Base-by-base conservation (phyloP, 108 stramenopile genomes). In the Chaetoceros tenuissimus region DNA sequence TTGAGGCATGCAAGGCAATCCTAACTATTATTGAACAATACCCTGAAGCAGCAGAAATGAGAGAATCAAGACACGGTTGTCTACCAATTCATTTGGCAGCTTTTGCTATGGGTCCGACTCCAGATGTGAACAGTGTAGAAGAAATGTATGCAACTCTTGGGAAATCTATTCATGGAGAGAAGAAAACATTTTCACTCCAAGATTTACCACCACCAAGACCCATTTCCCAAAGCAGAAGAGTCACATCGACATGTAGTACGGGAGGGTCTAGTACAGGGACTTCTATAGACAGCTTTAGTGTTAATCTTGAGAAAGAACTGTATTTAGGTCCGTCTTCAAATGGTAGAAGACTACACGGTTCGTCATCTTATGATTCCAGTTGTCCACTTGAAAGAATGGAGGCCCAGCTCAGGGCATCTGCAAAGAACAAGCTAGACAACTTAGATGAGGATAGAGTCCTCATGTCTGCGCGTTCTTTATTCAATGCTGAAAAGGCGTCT, bases 11-110 rank as follows among this genome's bases (percentile, higher is more conserved):
- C 59, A 74, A 80, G 55, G 80, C 81, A 50, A 87, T 93, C 55
- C 59, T 89, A 20, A 51, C 67, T 2, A 60, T 93, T 8, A 59
- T 93, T 5, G 48, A 63, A 31, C 19, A 87, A 8, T 81, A 89
- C 53, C 91, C 91, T 5, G 84, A 87, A 48, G 87, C 87, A 24
- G 84, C 83, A 17, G 66, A 75, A 55, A 68, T 68, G 55, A 65
- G 91, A 53, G 91, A 93, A 48, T 76, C 81, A n/a, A 74, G 87
- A 25, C 91, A 93, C 51, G 91, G 91, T 7, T 93, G 91, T 66
- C 59, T 93, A 54, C 91, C 91, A 1, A 45, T 93, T 24, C 91
- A 93, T 71, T 59, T 93, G 60, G 84, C 82, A 3, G 79, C 82
- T 16, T 93, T 93, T 69, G 86, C 87, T 18, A 86, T 87, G 57